Evolutionary conservation across 164 flowering plant genomes (phyloP).

Genomic region (Saururus chinensis): DNA sequence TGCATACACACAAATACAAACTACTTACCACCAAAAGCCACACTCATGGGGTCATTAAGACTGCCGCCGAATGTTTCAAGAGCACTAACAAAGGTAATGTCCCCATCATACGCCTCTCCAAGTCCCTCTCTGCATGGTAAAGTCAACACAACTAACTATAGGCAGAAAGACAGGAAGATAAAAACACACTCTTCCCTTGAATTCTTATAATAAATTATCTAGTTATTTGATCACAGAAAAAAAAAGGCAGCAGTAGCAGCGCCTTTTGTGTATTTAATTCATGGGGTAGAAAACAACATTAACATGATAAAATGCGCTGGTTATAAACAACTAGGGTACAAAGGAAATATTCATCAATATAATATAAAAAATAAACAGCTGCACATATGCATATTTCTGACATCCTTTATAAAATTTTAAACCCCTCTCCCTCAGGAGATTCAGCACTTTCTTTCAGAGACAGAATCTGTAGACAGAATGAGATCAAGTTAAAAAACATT

Average conservation of each 20-base stretch:
- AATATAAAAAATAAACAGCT: too few species aligned
- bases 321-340: too few species aligned
- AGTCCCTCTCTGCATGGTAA: slow-evolving; percentile 73
- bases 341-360: too few species aligned
- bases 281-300: too few species aligned
- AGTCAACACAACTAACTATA: not conserved
- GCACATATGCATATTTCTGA: slow-evolving; percentile 85
- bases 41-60: slow-evolving; percentile 86
- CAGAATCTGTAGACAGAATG: slow-evolving; percentile 44
- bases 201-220: too few species aligned
- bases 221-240: too few species aligned
- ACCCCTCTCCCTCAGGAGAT: slow-evolving; percentile 64
- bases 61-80: slow-evolving; percentile 95
- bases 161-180: too few species aligned
- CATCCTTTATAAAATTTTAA: too few species aligned
- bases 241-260: not conserved
- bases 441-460: slow-evolving; percentile 80
- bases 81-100: slow-evolving; percentile 86
- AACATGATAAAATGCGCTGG: too few species aligned
- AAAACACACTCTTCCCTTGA: not conserved
- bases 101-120: too few species aligned
- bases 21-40: slow-evolving; percentile 77
- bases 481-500: not conserved
- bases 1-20: too few species aligned
- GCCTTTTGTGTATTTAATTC: too few species aligned